Percentiles rank a stretch among this genome's conserved stretches.
Conservation (phyloP, 2,329 filamentous ascomycete genomes). For the Trichoderma breve region DNA sequence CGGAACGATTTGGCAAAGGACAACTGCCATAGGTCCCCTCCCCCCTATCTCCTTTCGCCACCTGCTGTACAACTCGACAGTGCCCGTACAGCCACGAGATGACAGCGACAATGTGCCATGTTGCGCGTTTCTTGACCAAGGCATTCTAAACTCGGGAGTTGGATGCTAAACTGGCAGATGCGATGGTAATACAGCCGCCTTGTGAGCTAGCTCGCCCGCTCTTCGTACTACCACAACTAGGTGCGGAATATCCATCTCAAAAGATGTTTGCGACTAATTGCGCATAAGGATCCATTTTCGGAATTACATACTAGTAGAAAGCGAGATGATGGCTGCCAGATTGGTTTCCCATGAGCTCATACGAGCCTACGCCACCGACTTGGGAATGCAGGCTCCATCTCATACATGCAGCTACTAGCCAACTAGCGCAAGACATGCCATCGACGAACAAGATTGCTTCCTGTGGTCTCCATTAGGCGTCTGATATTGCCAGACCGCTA, state of each 20-base stretch:
- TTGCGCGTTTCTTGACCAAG: neutral
- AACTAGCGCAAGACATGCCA: neutral
- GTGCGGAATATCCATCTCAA: neutral
- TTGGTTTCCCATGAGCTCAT: neutral
- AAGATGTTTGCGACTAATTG: neutral
- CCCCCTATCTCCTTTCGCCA: neutral
- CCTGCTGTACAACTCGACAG: neutral
- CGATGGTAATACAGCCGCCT: neutral
- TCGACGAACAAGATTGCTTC: neutral
- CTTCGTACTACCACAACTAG: neutral
- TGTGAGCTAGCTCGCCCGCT: neutral
- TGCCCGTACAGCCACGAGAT: neutral
- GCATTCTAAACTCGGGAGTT: neutral
- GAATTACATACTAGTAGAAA: neutral
- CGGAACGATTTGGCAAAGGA: neutral
- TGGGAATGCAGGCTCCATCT: neutral
- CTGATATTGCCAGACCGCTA: neutral
- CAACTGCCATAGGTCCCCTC: neutral
- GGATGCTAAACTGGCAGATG: neutral
- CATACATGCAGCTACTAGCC: conserved; percentile 3
- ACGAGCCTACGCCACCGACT: neutral
- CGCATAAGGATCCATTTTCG: neutral
- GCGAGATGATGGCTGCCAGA: neutral
- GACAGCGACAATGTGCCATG: neutral
- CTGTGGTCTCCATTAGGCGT: neutral